phyloP scores from a whole-genome alignment of 768 basidiomycete species.

The Pulveroboletus sp. region DNA sequence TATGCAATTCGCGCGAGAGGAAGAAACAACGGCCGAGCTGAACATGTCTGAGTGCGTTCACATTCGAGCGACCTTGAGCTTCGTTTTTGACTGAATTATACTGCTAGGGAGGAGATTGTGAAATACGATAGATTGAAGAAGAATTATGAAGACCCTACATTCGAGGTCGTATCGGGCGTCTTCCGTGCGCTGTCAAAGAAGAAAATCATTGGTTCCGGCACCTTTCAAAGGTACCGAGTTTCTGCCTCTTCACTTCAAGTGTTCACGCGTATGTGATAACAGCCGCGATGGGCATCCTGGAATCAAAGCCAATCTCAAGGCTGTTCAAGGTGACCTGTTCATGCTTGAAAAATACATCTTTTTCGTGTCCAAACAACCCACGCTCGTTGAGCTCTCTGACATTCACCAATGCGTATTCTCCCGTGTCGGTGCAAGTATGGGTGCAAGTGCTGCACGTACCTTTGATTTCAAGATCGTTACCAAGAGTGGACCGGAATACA shows the following conservation, averaged over 20 bases:
- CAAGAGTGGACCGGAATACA: conserved; percentile 80
- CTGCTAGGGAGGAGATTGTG: conserved; percentile 65
- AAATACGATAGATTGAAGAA: conserved; percentile 85
- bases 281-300: conserved; percentile 89
- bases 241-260: too few species aligned
- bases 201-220: conserved; percentile 86
- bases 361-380: conserved; percentile 95
- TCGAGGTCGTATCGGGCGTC: conserved; percentile 90
- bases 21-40: conserved; percentile 93
- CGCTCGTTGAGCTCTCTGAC: conserved; percentile 85
- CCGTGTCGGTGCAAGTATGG: conserved; percentile 84
- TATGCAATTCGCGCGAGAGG: conserved; percentile 96
- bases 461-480: conserved; percentile 92
- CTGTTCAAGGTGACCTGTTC: conserved; percentile 94
- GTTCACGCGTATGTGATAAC: not conserved
- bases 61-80: not conserved
- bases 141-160: conserved; percentile 93
- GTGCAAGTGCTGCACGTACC: conserved; percentile 80
- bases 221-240: conserved; percentile 73
- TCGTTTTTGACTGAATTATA: not conserved
- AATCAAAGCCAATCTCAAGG: conserved; percentile 98
- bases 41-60: conserved; percentile 83
- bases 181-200: conserved; percentile 89
- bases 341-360: conserved; percentile 97
- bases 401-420: conserved; percentile 92